Evolutionary conservation across 23 red algal genomes (phyloP).

Genomic region (Gracilariopsis chorda): DNA sequence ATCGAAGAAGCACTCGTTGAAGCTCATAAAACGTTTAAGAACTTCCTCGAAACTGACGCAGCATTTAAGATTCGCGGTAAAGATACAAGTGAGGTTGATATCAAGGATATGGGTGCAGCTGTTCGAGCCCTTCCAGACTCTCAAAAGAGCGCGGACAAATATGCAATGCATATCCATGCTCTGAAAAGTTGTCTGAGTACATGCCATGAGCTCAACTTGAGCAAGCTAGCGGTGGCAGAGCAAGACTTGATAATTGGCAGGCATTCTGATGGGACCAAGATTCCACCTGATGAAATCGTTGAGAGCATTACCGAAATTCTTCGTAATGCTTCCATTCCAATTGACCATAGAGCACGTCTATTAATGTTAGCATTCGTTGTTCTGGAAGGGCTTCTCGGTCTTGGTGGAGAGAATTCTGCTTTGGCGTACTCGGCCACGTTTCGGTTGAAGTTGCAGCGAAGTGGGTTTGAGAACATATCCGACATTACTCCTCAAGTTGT

Average conservation of each 20-base stretch:
- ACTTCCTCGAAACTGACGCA: constrained; percentile 73
- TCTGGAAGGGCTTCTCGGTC: constrained; percentile 31
- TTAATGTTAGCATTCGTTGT: constrained; percentile 64
- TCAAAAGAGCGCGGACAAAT: constrained; percentile 58
- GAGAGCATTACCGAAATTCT: constrained; percentile 39
- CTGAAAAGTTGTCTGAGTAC: constrained; percentile 43
- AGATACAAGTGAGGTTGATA: constrained; percentile 35
- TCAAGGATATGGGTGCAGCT: constrained; percentile 87
- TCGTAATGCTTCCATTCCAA: constrained; percentile 24
- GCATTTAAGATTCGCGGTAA: constrained; percentile 77
- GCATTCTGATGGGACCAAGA: constrained; percentile 49
- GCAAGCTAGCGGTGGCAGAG: constrained; percentile 64
- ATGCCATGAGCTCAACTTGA: constrained; percentile 41
- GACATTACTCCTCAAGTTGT: background rate
- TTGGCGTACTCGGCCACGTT: constrained; percentile 48
- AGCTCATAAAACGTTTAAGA: constrained; percentile 41
- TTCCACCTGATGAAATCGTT: constrained; percentile 45
- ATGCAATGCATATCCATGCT: constrained; percentile 77
- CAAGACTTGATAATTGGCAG: constrained; percentile 81
- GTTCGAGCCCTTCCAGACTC: constrained; percentile 88
- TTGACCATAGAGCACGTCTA: constrained; percentile 39
- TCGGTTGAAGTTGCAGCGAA: constrained; percentile 14
- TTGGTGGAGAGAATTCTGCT: constrained; percentile 60
- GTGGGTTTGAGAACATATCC: background rate
- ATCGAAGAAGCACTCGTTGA: constrained; percentile 72